A percentile compares a stretch with the other conserved stretches of the same genome.
These are phyloP conservation scores for Pseudogymnoascus sp. DNA, from an alignment of 2,329 filamentous ascomycete species.

Conservation along the genomic window DNA sequence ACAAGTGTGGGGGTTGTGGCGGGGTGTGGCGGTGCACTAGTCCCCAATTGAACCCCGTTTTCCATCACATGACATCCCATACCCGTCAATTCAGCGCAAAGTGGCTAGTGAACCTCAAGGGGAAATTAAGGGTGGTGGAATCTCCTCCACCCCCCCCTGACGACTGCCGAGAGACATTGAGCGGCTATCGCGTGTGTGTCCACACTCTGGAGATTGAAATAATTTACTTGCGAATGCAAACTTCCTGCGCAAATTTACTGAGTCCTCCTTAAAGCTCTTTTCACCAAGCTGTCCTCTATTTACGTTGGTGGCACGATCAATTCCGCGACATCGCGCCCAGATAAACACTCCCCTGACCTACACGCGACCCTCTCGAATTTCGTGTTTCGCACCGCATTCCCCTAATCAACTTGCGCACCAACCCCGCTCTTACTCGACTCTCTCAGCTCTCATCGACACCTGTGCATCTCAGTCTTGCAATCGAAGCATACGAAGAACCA, in stretches of 20 bases:
- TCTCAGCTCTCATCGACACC: background rate
- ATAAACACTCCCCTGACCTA: background rate
- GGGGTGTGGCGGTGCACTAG: slow-evolving; percentile 1
- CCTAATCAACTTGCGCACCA: background rate
- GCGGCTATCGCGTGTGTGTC: slow-evolving; percentile 7
- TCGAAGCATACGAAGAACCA: background rate
- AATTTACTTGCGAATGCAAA: slow-evolving; percentile 2
- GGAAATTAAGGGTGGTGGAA: slow-evolving; percentile 8
- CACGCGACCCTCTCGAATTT: slow-evolving; percentile 5
- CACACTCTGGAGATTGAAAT: slow-evolving; percentile 7
- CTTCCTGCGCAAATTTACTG: background rate
- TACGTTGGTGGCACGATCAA: background rate
- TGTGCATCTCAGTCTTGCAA: background rate
- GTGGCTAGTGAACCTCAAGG: slow-evolving; percentile 5
- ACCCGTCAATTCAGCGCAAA: background rate
- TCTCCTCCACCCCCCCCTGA: slow-evolving; percentile 1
- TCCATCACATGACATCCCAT: background rate
- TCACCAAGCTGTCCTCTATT: slow-evolving; percentile 2
- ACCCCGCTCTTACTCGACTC: background rate
- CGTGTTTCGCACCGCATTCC: slow-evolving; percentile 5
- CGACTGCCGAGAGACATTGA: slow-evolving; percentile 4
- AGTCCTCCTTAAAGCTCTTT: background rate
- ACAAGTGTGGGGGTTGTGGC: background rate
- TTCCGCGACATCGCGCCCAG: background rate
- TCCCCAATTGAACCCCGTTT: background rate